Evolutionary conservation across 306 rosid species (phyloP).

Genomic region (Lupinus albus): DNA sequence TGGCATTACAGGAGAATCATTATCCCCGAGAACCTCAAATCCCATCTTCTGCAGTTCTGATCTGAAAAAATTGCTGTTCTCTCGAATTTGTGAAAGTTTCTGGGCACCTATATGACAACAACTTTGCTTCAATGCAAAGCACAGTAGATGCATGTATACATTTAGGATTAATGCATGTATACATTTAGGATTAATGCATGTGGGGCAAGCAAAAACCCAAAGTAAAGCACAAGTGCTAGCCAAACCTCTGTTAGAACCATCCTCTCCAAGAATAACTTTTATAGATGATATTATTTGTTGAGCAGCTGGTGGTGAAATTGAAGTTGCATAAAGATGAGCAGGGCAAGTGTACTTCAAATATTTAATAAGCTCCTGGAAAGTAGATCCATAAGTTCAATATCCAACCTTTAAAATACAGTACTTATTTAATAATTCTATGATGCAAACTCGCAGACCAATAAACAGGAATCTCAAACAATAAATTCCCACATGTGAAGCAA

Average conservation of each 20-base stretch:
- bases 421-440: conserved; percentile 6
- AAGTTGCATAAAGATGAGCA: conserved; percentile 83
- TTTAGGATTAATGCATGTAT: neutral
- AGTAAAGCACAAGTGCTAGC: conserved; percentile 10
- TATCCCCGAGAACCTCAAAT: conserved; percentile 71
- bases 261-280: conserved; percentile 81
- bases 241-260: conserved; percentile 81
- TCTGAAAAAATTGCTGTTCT: conserved; percentile 81
- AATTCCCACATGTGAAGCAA: conserved; percentile 3
- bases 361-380: conserved; percentile 62
- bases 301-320: conserved; percentile 86
- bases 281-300: conserved; percentile 76
- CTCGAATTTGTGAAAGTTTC: conserved; percentile 73
- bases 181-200: neutral
- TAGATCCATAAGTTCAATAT: neutral
- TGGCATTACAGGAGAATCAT: conserved; percentile 80
- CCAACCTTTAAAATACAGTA: too few species aligned
- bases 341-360: conserved; percentile 74
- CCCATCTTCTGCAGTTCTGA: conserved; percentile 82
- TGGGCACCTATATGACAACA: conserved; percentile 57
- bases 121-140: conserved; percentile 22
- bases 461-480: conserved; percentile 13
- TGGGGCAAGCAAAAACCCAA: neutral
- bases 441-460: neutral
- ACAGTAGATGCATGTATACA: conserved; percentile 2